These are phyloP conservation scores for Sorghum bicolor DNA, from an alignment of 176 grass and related monocot species.

Conservation along the genomic window DNA sequence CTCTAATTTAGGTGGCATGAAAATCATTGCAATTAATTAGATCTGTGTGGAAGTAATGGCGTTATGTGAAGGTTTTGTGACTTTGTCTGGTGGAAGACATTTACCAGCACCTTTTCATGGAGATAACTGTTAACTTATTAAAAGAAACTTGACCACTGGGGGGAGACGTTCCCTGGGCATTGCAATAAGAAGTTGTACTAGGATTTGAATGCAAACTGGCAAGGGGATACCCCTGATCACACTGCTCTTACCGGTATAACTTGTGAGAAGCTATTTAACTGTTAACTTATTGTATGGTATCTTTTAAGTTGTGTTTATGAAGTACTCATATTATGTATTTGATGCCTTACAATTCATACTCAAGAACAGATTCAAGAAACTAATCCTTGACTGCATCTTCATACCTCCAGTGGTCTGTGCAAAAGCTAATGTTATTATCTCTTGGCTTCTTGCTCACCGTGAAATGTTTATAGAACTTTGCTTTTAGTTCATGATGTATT, in stretches of 20 bases:
- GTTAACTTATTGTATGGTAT: background rate
- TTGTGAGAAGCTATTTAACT: too few relatives aligned
- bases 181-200: too few relatives aligned
- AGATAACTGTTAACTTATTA: background rate
- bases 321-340: background rate
- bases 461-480: constrained; percentile 1
- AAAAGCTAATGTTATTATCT: background rate
- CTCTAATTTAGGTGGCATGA: constrained; percentile 50
- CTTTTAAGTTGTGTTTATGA: background rate
- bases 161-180: too few relatives aligned
- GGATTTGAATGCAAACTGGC: too few relatives aligned
- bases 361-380: background rate
- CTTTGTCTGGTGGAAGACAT: background rate
- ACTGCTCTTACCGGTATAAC: too few relatives aligned
- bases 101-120: background rate
- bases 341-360: background rate
- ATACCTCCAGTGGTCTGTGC: background rate
- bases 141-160: too few relatives aligned
- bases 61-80: constrained; percentile 19
- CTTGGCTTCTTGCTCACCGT: background rate
- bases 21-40: constrained; percentile 23
- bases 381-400: background rate
- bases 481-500: background rate
- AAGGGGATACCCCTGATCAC: too few relatives aligned
- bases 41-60: background rate